Evolutionary conservation across 495 filamentous ascomycete species (phyloP), one percentile per base, ranked within the genome.

Genomic region (Cercophora newfieldiana): DNA sequence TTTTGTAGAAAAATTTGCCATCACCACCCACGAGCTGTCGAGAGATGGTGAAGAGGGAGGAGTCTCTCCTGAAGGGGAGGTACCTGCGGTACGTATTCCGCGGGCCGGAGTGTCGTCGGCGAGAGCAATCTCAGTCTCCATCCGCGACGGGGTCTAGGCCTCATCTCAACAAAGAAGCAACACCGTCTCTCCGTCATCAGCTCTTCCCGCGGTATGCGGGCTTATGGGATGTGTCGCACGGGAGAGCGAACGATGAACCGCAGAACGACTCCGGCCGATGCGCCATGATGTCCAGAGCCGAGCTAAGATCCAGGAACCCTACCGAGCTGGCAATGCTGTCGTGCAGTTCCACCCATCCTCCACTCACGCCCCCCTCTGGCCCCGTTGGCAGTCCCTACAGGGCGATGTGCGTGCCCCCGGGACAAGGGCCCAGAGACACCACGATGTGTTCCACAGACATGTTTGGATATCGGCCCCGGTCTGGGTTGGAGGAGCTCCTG

Each of bases 1-100:
- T 72, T 77, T 70, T 77, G 74, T 77, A 77, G 56, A 74, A 67
- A 67, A 67, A 67, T 68, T 66, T 28, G 66, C 64, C 71, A 64
- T 71, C 64, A 37, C 62, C 19, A 48, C 19, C 25, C 47, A 22
- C 12, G 61, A 31, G 59, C 64, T 63, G 66, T 72, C 66, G 68
- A 63, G 57, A 65, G 66, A 14, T 31, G 30, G 8, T 59, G 22
- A 25, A 48, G 22, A 21, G 29, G 3, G 22, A 22, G 47, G 29
- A n/a, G 3, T 28, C 61, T 68, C 56, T 37, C 66, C 66, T 59
- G 33, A 63, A 60, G 57, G 57, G 30, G 22, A 19, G 57, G 33
- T 25, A 24, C 22, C 12, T 31, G 57, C 37, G 66, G 61, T 66
- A 68, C 64, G 64, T 64, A 71, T 61, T 65, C 18, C 30, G 54